These are phyloP conservation scores for Pinus tabuliformis DNA, from an alignment of 75 land plant genomes.

Conservation along the genomic window DNA sequence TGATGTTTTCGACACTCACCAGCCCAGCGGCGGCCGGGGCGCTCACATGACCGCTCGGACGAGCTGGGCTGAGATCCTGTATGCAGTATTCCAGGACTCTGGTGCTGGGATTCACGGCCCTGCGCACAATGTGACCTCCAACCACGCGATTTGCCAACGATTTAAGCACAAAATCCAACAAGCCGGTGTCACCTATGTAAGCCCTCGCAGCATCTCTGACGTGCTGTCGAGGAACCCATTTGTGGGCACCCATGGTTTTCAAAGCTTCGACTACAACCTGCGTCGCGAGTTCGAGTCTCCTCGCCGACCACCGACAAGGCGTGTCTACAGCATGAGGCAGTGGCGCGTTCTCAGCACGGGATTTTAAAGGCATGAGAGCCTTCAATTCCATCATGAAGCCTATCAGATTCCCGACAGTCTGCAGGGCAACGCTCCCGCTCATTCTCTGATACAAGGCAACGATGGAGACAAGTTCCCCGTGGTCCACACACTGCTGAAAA, in stretches of 20 bases:
- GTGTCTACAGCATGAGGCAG: not conserved
- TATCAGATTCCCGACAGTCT: constrained; percentile 69
- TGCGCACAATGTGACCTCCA: constrained; percentile 47
- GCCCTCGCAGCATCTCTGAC: constrained; percentile 73
- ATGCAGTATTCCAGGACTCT: constrained; percentile 65
- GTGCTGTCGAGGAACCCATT: constrained; percentile 76
- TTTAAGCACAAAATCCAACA: constrained; percentile 86
- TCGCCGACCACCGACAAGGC: constrained; percentile 74
- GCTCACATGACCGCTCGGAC: not conserved
- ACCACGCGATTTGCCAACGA: constrained; percentile 71
- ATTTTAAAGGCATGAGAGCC: constrained; percentile 29
- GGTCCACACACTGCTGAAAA: constrained; percentile 13
- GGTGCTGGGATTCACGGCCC: constrained; percentile 55
- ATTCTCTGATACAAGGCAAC: constrained; percentile 38
- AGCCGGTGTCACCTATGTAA: constrained; percentile 88
- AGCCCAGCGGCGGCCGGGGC: not conserved
- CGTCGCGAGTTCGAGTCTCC: constrained; percentile 65
- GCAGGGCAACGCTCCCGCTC: constrained; percentile 32
- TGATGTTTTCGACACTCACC: constrained; percentile 14
- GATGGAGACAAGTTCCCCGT: constrained; percentile 31
- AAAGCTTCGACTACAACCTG: constrained; percentile 77
- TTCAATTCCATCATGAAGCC: constrained; percentile 74
- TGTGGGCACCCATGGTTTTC: constrained; percentile 19
- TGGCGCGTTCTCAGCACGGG: not conserved
- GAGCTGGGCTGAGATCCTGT: constrained; percentile 19